Conservation (phyloP, 225 moss, liverwort and hornwort species). For the Neckera pumila region DNA sequence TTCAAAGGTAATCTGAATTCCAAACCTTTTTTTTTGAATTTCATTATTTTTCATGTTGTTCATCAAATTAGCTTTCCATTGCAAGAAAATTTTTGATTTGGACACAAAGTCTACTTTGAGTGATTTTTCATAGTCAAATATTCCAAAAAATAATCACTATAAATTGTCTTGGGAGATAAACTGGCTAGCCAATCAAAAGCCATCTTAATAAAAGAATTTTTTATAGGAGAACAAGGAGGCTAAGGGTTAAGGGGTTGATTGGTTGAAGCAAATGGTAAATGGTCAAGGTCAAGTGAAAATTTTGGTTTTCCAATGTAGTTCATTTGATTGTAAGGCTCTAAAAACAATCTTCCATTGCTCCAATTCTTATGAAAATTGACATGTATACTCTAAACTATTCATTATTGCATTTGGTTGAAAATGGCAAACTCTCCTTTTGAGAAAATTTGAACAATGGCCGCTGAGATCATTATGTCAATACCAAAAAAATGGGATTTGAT, state of each 20-base stretch:
- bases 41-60: background rate
- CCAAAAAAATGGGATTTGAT: background rate
- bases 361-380: background rate
- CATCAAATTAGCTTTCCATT: too few relatives aligned
- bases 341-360: background rate
- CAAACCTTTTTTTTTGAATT: background rate
- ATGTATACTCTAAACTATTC: background rate
- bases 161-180: too few relatives aligned
- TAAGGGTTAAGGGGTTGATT: too few relatives aligned
- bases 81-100: too few relatives aligned
- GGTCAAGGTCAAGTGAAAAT: background rate
- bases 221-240: too few relatives aligned
- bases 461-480: accelerated
- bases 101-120: too few relatives aligned
- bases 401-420: background rate
- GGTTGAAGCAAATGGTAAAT: too few relatives aligned
- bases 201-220: too few relatives aligned
- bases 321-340: background rate
- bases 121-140: too few relatives aligned
- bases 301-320: background rate
- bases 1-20: accelerated
- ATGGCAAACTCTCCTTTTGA: accelerated
- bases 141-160: too few relatives aligned
- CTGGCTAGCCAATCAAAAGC: too few relatives aligned
- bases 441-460: background rate